Conservation (phyloP, 1,139 yeast species). For the Zygosaccharomyces pseudobailii region DNA sequence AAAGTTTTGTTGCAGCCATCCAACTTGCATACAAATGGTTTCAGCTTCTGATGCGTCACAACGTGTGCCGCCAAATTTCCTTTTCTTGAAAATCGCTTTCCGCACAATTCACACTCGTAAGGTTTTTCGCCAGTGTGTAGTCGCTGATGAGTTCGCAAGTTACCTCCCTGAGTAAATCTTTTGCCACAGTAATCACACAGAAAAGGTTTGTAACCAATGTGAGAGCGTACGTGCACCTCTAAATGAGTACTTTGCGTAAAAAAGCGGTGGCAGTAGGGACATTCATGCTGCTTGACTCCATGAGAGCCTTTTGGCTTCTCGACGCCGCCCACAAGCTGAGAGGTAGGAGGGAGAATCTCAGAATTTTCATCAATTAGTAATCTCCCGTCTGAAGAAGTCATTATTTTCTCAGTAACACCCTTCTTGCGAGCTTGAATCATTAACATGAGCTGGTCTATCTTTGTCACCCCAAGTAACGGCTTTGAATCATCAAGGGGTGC, state of each 20-base stretch:
- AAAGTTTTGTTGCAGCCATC: slow-evolving; percentile 82
- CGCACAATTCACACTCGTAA: slow-evolving; percentile 68
- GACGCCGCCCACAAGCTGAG: slow-evolving; percentile 75
- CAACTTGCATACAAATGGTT: slow-evolving; percentile 75
- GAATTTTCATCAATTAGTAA: slow-evolving; percentile 21
- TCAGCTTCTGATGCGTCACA: slow-evolving; percentile 71
- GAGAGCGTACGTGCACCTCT: slow-evolving; percentile 74
- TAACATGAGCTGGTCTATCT: slow-evolving; percentile 84
- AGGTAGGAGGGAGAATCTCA: slow-evolving; percentile 54
- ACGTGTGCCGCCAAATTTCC: slow-evolving; percentile 87
- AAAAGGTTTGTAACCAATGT: slow-evolving; percentile 74
- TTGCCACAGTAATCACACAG: slow-evolving; percentile 76
- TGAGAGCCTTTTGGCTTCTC: slow-evolving; percentile 52
- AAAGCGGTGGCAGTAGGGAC: slow-evolving; percentile 63
- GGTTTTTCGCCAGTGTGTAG: slow-evolving; percentile 93
- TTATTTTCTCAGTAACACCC: slow-evolving; percentile 57
- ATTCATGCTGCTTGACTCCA: slow-evolving; percentile 59
- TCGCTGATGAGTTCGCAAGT: slow-evolving; percentile 79
- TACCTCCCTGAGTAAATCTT: slow-evolving; percentile 88
- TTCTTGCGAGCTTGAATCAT: slow-evolving; percentile 83
- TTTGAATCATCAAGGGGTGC: slow-evolving; percentile 53
- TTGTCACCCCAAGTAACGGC: slow-evolving; percentile 77
- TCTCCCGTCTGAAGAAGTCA: slow-evolving; percentile 59
- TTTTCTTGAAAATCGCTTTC: slow-evolving; percentile 73
- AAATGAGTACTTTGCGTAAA: slow-evolving; percentile 74